Evolutionary conservation across 1,284 basidiomycete species (phyloP).

Genomic region (Ustanciosporium gigantosporum): DNA sequence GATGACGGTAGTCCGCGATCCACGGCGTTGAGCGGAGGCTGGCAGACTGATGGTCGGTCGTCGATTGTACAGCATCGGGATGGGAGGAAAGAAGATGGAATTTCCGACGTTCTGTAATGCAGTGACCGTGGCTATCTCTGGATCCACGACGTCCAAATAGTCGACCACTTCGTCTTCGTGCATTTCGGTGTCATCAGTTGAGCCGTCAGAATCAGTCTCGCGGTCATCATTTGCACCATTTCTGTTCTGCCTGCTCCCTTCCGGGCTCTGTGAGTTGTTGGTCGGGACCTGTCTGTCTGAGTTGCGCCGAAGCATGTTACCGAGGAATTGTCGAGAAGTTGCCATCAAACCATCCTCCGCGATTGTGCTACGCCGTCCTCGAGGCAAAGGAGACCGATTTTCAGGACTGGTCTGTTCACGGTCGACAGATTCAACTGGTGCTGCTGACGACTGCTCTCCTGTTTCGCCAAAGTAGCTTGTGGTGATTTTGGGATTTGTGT

Average conservation of each 20-base stretch:
- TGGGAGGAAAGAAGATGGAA: constrained; percentile 73
- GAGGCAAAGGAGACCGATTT: not conserved
- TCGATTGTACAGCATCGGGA: constrained; percentile 69
- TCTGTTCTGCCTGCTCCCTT: too few species aligned
- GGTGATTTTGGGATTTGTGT: too few species aligned
- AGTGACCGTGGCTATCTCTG: constrained; percentile 72
- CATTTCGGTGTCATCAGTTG: constrained; percentile 15
- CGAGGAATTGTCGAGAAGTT: not conserved
- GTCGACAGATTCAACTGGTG: too few species aligned
- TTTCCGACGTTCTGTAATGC: constrained; percentile 77
- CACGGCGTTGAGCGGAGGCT: constrained; percentile 1
- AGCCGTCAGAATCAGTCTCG: constrained; percentile 1
- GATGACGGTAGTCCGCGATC: not conserved
- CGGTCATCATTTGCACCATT: constrained; percentile 6
- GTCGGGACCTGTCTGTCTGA: not conserved
- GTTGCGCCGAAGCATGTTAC: not conserved
- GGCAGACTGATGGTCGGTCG: constrained; percentile 70
- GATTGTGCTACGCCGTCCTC: not conserved
- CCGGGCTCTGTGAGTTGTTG: not conserved
- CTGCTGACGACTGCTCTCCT: not conserved
- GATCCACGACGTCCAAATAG: constrained; percentile 74
- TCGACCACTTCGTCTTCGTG: constrained; percentile 50
- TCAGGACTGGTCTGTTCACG: too few species aligned
- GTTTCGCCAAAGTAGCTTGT: too few species aligned
- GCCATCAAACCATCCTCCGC: not conserved